Evolutionary conservation across 345 rosid genomes (phyloP), one percentile per base, ranked within the genome.

Genomic region (Rhizophora apiculata): DNA sequence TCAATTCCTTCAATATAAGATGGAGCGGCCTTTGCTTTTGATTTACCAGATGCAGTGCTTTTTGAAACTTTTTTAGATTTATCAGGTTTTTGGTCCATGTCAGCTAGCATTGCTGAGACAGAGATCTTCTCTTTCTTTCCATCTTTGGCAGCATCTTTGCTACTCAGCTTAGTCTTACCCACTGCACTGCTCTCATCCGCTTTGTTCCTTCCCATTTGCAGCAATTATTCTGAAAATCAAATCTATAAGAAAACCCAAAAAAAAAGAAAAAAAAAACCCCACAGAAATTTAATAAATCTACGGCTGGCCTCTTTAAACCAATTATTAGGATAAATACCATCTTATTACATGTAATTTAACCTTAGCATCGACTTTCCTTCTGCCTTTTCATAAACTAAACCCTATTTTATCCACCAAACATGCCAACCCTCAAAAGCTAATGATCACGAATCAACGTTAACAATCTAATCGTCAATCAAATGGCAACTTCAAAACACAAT

Each of bases 1-100:
- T 92, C 99, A 32, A 88, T 72, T 6, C 82, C 97, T 68, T 92
- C 99, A 4, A 80, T 88, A 69, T 95, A 95, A 37, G 98, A 81
- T 0, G 84, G 71, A 68, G 76, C 81, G 8, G 82, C 72, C 71
- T 80, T 94, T 22, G 88, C 57, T 81, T 87, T 88, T 3, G 87
- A 68, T 75, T 81, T 84, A 13, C 37, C 59, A n/a, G 60, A 62
- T 4, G 62, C 48, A 18, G 15, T 26, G 29, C 29, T 24, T 56
- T 22, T 27, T 8, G 91, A 76, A 21, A 81, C 93, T 71, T 90
- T 93, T 79, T 91, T 93, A 0, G 89, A 77, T 73, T 86, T 91
- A 37, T 87, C 94, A 8, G 84, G 81, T 81, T 84, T 93, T 77
- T 82, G 86, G 71, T 93, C 98, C 97, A 91, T 89, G 69, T 79